Base-by-base conservation (phyloP, 2,329 filamentous ascomycete genomes). In the Coniochaeta sp. region DNA sequence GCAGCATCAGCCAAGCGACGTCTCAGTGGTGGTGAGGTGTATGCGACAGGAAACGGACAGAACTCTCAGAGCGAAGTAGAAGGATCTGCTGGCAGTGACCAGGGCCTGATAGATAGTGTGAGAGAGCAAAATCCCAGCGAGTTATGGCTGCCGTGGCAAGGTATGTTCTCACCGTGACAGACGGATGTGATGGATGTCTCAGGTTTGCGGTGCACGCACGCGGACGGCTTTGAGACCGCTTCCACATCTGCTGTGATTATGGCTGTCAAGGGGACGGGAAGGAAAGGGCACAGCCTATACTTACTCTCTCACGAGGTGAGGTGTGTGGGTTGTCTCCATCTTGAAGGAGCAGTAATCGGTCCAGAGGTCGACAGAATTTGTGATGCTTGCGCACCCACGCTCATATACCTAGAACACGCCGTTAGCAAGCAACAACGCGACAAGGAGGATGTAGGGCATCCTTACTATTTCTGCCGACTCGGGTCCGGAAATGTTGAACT, bases 281-380 rank as follows among this genome's bases (percentile, higher is more conserved):
- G 78, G 78, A 84, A 85, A 84, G 66, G 66, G 70, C 67, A 77
- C 76, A 74, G 26, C 73, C 71, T 67, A 75, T 81, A 97, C 94
- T 97, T 96, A 99, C 94, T 97, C 94, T 95, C 94, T 86, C 75
- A 96, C 95, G 71, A 95, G 81, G 67, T 95, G 89, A 63, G 89
- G 82, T 67, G 95, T 91, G 73, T 99, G 94, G 61, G 89, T 94
- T 53, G 94, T 97, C 68, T 97, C 91, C 74, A 94, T 91, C 71
- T 97, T 97, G 82, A 97, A 97, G 63, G 85, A 82, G 75, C 92
- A 97, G 75, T 96, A 99, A 64, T 95, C 91, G 50, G 90, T 88
- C 94, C 94, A 99, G 54, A 99, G 78, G 67, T 99, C 94, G 63
- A 96, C 91, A 31, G 92, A 97, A 65, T 89, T 90, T 52, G 87